A percentile compares a stretch with the other conserved stretches of the same genome.
Evolutionary conservation across 345 rosid species (phyloP).

Genomic region (Cardiospermum halicacabum): DNA sequence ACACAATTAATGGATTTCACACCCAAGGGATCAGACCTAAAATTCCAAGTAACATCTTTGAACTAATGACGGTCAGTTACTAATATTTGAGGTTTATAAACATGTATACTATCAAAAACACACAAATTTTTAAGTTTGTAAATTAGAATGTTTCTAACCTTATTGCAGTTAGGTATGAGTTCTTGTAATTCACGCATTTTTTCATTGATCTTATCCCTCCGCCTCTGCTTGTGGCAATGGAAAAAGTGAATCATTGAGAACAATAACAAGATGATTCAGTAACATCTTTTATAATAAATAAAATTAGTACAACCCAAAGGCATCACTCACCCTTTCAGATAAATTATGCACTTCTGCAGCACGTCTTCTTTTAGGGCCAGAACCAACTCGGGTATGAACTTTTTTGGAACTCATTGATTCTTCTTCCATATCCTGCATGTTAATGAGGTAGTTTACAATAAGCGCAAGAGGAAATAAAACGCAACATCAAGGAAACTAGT

Average conservation of each 20-base stretch:
- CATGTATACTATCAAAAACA: too few relatives aligned
- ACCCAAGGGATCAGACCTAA: not conserved
- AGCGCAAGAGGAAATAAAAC: conserved; percentile 5
- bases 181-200: conserved; percentile 95
- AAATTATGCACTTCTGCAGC: conserved; percentile 94
- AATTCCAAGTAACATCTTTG: not conserved
- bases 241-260: conserved; percentile 17
- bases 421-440: conserved; percentile 66
- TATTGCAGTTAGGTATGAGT: conserved; percentile 90
- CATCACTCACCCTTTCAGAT: conserved; percentile 84
- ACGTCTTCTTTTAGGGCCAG: conserved; percentile 73
- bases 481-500: not conserved
- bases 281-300: not conserved
- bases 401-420: conserved; percentile 51
- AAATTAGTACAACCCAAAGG: conserved; percentile 3
- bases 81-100: too few relatives aligned
- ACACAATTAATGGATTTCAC: not conserved
- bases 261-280: not conserved
- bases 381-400: conserved; percentile 36
- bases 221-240: conserved; percentile 46
- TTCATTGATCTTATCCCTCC: conserved; percentile 89
- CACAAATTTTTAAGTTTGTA: too few relatives aligned
- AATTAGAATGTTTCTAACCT: conserved; percentile 34
- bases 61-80: not conserved
- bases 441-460: not conserved